Conservation (phyloP, 495 filamentous ascomycete species). For the Lophium mytilinum region DNA sequence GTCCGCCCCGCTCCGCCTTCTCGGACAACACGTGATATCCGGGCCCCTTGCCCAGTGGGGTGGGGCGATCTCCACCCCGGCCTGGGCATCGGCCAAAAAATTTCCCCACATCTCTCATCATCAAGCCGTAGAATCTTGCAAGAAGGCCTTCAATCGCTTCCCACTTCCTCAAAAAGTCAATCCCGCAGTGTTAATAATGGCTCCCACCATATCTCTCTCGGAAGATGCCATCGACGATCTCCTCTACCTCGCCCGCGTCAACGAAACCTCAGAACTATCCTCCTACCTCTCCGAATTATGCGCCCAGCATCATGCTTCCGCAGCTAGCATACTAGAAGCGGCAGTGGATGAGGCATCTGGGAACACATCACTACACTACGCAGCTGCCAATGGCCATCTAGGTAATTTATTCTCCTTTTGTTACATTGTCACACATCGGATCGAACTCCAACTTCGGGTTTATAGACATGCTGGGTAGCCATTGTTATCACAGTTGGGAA, state of each 20-base stretch:
- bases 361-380: constrained; percentile 76
- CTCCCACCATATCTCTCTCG: constrained; percentile 37
- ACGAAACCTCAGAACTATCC: constrained; percentile 64
- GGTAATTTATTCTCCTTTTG: constrained; percentile 41
- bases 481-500: no score
- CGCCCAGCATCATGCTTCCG: constrained; percentile 43
- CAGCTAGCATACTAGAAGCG: constrained; percentile 50
- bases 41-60: no score
- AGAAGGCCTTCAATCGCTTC: no score
- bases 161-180: no score
- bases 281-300: constrained; percentile 50
- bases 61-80: no score
- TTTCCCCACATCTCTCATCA: no score
- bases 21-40: no score
- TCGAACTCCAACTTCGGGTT: no score
- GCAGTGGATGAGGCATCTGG: constrained; percentile 63
- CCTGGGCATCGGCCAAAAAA: no score
- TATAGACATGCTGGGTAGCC: no score
- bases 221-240: constrained; percentile 82
- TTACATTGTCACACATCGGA: constrained; percentile 14
- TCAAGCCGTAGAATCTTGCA: no score
- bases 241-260: constrained; percentile 70
- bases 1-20: no score
- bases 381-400: constrained; percentile 75
- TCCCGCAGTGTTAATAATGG: neutral